phyloP scores from a whole-genome alignment of 2,329 filamentous ascomycete genomes.

The Pseudomassariella vexata region DNA sequence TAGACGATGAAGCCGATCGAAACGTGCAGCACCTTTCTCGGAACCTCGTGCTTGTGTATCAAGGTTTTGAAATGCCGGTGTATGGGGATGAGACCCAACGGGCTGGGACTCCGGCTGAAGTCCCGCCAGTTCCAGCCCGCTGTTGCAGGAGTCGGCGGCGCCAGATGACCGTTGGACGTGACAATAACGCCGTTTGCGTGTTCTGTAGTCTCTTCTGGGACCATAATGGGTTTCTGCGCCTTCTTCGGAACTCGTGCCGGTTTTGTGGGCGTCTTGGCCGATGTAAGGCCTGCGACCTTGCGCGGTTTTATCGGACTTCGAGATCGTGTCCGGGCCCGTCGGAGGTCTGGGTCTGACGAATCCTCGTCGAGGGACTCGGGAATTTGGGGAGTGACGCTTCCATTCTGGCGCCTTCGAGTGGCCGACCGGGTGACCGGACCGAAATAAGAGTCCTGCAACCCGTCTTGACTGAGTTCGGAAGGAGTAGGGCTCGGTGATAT shows the following conservation, averaged over 20 bases:
- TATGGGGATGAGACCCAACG: conserved; percentile 89
- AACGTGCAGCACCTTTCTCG: conserved; percentile 86
- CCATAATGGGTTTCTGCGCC: conserved; percentile 22
- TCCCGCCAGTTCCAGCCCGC: conserved; percentile 79
- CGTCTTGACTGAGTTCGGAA: conserved; percentile 46
- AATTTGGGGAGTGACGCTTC: conserved; percentile 39
- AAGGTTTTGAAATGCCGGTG: conserved; percentile 88
- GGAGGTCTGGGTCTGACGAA: conserved; percentile 44
- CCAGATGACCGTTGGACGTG: conserved; percentile 61
- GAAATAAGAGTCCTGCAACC: conserved; percentile 57
- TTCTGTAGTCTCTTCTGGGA: conserved; percentile 17
- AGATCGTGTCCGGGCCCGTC: conserved; percentile 64
- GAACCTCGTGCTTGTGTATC: conserved; percentile 95
- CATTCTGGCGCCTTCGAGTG: conserved; percentile 49
- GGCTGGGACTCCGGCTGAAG: conserved; percentile 86
- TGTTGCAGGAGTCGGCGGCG: conserved; percentile 54
- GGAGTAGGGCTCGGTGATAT: conserved; percentile 83
- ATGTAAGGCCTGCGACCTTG: conserved; percentile 47
- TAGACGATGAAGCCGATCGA: conserved; percentile 94
- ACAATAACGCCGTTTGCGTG: conserved; percentile 13
- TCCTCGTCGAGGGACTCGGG: conserved; percentile 52
- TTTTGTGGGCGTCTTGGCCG: conserved; percentile 27
- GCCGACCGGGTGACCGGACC: conserved; percentile 74
- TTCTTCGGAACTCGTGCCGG: conserved; percentile 1
- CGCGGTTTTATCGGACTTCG: conserved; percentile 58